Conservation (phyloP, 2,329 filamentous ascomycete genomes). For the Epichloe glyceriae region DNA sequence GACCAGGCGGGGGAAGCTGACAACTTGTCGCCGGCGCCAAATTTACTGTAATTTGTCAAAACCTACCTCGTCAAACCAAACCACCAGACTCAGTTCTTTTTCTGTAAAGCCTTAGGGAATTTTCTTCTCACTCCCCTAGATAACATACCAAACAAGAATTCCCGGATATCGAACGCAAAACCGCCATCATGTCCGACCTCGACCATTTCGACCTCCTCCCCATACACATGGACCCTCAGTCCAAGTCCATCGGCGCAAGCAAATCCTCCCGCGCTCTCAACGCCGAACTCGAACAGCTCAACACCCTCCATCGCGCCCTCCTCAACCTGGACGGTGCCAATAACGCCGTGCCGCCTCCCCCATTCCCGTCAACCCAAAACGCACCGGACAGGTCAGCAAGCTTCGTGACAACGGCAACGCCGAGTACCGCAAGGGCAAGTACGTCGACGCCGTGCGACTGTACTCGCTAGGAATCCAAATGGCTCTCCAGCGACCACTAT, state of each 20-base stretch:
- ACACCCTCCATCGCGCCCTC: slow-evolving; percentile 64
- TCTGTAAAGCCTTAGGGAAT: no score
- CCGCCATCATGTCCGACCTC: slow-evolving; percentile 38
- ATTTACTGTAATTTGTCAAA: not conserved
- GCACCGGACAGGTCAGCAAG: slow-evolving; percentile 75
- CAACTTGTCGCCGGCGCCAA: not conserved
- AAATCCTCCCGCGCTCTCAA: slow-evolving; percentile 37
- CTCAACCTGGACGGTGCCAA: slow-evolving; percentile 42
- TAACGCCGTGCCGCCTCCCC: slow-evolving; percentile 67
- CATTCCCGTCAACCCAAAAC: slow-evolving; percentile 84
- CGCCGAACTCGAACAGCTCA: slow-evolving; percentile 59
- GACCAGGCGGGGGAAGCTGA: not conserved
- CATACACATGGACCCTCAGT: slow-evolving; percentile 66
- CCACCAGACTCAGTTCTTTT: no score
- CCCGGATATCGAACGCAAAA: not conserved
- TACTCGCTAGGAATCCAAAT: slow-evolving; percentile 85
- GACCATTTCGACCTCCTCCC: slow-evolving; percentile 75
- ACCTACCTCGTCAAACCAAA: no score
- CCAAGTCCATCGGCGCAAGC: slow-evolving; percentile 54
- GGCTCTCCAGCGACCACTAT: slow-evolving; percentile 67
- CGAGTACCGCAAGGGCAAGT: slow-evolving; percentile 65
- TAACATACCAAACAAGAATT: not conserved
- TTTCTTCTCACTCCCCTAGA: no score
- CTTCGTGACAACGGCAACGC: slow-evolving; percentile 78
- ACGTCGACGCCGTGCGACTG: slow-evolving; percentile 62